phyloP scores from a whole-genome alignment of 2,329 filamentous ascomycete genomes.

The Pestalotiopsis sp. region DNA sequence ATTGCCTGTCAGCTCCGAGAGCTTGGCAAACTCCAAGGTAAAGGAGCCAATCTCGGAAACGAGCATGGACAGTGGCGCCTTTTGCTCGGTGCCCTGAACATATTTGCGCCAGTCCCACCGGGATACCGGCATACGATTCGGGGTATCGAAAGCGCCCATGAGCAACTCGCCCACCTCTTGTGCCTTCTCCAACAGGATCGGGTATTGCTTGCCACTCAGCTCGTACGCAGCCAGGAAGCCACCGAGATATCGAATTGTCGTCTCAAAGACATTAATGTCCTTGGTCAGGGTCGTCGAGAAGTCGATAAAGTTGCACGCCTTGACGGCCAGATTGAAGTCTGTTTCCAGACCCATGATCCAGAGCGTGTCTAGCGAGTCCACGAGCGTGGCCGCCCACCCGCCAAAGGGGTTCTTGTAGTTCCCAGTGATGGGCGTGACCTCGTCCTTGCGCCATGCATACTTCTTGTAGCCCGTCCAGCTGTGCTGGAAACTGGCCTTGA shows the following conservation, averaged over 20 bases:
- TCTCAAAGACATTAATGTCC: slow-evolving; percentile 68
- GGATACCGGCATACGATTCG: slow-evolving; percentile 64
- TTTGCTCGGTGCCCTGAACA: slow-evolving; percentile 44
- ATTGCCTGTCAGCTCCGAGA: slow-evolving; percentile 63
- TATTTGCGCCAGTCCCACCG: slow-evolving; percentile 60
- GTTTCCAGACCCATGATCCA: slow-evolving; percentile 70
- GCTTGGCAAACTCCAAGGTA: slow-evolving; percentile 61
- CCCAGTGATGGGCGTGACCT: slow-evolving; percentile 29
- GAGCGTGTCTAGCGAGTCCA: slow-evolving; percentile 69
- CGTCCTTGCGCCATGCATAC: slow-evolving; percentile 65
- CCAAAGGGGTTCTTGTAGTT: slow-evolving; percentile 27
- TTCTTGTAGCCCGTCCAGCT: slow-evolving; percentile 62
- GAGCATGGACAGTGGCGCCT: slow-evolving; percentile 36
- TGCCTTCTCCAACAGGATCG: slow-evolving; percentile 60
- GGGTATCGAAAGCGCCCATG: slow-evolving; percentile 67
- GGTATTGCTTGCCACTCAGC: slow-evolving; percentile 53
- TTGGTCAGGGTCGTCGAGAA: slow-evolving; percentile 53
- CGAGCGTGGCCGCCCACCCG: slow-evolving; percentile 54
- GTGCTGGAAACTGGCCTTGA: slow-evolving; percentile 52
- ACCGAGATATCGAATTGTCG: slow-evolving; percentile 70
- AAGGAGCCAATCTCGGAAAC: slow-evolving; percentile 59
- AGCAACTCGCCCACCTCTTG: slow-evolving; percentile 63
- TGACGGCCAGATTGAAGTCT: slow-evolving; percentile 65
- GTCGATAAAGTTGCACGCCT: slow-evolving; percentile 58
- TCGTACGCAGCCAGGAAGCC: slow-evolving; percentile 71